Percentiles rank a stretch among this genome's conserved stretches.
These are phyloP conservation scores for Fusarium coicis DNA, from an alignment of 2,329 filamentous ascomycete species.

Conservation along the genomic window DNA sequence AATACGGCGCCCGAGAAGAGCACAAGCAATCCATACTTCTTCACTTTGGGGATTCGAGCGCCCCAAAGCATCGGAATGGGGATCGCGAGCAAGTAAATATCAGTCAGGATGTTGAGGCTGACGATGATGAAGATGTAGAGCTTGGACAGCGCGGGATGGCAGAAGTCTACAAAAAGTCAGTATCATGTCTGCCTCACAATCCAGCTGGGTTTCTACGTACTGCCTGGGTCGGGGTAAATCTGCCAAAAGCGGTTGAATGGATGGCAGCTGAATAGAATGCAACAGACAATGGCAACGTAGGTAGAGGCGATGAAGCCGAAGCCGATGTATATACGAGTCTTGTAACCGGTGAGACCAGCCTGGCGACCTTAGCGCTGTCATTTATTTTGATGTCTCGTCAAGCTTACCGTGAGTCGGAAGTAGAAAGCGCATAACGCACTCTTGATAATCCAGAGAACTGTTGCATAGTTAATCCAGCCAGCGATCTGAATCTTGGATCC, in stretches of 20 bases:
- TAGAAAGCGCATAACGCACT: slow-evolving; percentile 64
- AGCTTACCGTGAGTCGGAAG: slow-evolving; percentile 57
- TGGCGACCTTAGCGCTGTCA: slow-evolving; percentile 40
- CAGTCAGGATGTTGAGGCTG: slow-evolving; percentile 52
- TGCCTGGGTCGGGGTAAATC: slow-evolving; percentile 55
- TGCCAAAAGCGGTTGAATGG: slow-evolving; percentile 55
- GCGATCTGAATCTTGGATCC: slow-evolving; percentile 65
- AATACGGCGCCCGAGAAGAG: slow-evolving; percentile 59
- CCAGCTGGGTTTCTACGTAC: slow-evolving; percentile 35
- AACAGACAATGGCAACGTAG: slow-evolving; percentile 49
- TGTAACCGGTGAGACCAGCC: slow-evolving; percentile 37
- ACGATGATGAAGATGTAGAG: slow-evolving; percentile 52
- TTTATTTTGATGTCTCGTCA: fast-evolving
- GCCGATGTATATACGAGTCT: slow-evolving; percentile 45
- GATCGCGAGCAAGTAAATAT: slow-evolving; percentile 54
- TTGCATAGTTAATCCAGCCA: slow-evolving; percentile 62
- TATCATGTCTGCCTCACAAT: too few species aligned
- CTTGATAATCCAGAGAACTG: slow-evolving; percentile 64
- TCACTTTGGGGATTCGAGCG: slow-evolving; percentile 58
- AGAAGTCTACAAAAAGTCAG: slow-evolving; percentile 49
- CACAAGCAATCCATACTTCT: slow-evolving; percentile 63
- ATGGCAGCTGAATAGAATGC: slow-evolving; percentile 50
- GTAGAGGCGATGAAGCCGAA: slow-evolving; percentile 48
- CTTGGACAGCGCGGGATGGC: slow-evolving; percentile 54
- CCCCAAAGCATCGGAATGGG: slow-evolving; percentile 63